These are phyloP conservation scores for Lipomyces japonicus DNA, from an alignment of 805 yeast genomes.

Conservation along the genomic window DNA sequence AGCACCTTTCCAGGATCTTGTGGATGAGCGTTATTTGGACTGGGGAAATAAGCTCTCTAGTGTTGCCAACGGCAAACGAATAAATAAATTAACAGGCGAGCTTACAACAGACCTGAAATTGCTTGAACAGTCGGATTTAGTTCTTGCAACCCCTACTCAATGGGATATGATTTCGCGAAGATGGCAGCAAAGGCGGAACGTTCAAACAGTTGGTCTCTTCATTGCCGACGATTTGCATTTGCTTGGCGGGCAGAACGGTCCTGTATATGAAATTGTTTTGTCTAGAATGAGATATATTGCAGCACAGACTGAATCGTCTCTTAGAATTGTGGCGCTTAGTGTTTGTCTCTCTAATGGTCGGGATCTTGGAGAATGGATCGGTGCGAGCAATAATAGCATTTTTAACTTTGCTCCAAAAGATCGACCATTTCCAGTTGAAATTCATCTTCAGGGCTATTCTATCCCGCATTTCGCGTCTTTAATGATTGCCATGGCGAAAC, in stretches of 20 bases:
- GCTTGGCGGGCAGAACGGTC: conserved; percentile 59
- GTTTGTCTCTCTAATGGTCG: conserved; percentile 68
- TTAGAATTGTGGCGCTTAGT: conserved; percentile 67
- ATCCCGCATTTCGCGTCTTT: conserved; percentile 52
- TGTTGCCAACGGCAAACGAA: conserved; percentile 54
- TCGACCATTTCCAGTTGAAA: conserved; percentile 53
- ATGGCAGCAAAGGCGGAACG: conserved; percentile 72
- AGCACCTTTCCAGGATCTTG: conserved; percentile 55
- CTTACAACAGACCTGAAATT: conserved; percentile 50
- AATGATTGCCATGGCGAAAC: conserved; percentile 49
- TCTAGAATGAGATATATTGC: conserved; percentile 70
- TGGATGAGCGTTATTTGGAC: conserved; percentile 45
- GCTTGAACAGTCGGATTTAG: conserved; percentile 58
- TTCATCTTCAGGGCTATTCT: conserved; percentile 48
- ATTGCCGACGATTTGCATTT: conserved; percentile 72
- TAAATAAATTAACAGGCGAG: conserved; percentile 60
- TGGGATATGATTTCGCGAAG: conserved; percentile 70
- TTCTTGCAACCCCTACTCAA: conserved; percentile 74
- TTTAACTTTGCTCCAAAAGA: conserved; percentile 69
- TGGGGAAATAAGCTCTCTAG: conserved; percentile 55
- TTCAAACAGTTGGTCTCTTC: conserved; percentile 63
- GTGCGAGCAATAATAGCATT: conserved; percentile 54
- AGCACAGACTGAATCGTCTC: conserved; percentile 54
- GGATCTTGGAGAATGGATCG: conserved; percentile 85
- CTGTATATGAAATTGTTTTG: conserved; percentile 63